Evolutionary conservation across 306 rosid genomes (phyloP).

Genomic region (Begonia peltatifolia): DNA sequence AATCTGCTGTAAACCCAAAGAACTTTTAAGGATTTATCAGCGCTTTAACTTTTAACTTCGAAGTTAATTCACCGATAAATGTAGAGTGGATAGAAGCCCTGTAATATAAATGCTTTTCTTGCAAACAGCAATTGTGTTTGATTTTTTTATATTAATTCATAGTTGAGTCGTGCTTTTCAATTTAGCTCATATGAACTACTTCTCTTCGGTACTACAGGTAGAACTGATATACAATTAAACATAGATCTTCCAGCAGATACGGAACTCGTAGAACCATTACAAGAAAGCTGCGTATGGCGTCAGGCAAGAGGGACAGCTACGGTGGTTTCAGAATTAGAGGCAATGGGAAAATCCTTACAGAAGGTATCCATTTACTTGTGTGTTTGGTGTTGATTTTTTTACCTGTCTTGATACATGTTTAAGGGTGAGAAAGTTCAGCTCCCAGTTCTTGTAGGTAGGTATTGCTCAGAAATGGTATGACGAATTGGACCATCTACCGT

Average conservation of each 20-base stretch:
- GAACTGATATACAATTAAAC: conserved; percentile 35
- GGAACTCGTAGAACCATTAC: conserved; percentile 61
- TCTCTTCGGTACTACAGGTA: conserved; percentile 26
- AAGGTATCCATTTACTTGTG: conserved; percentile 30
- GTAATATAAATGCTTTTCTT: too few relatives aligned
- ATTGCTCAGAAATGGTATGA: conserved; percentile 78
- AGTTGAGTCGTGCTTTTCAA: too few relatives aligned
- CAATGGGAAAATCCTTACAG: conserved; percentile 28
- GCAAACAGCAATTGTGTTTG: too few relatives aligned
- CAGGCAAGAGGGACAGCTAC: conserved; percentile 76
- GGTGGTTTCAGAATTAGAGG: conserved; percentile 38
- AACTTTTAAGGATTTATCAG: too few relatives aligned
- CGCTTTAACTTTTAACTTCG: too few relatives aligned
- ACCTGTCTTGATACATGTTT: not conserved
- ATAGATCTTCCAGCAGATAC: conserved; percentile 50
- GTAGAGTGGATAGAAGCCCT: too few relatives aligned
- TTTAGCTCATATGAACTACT: too few relatives aligned
- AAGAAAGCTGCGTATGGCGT: conserved; percentile 69
- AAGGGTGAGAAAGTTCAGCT: conserved; percentile 12
- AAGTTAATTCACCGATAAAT: too few relatives aligned
- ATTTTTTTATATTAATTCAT: too few relatives aligned
- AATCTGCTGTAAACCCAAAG: too few relatives aligned
- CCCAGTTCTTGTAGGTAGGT: conserved; percentile 38
- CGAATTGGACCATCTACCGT: conserved; percentile 58
- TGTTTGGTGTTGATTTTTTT: conserved; percentile 1